Evolutionary conservation across 108 stramenopile genomes (phyloP).

Genomic region (Nitzschia palea): DNA sequence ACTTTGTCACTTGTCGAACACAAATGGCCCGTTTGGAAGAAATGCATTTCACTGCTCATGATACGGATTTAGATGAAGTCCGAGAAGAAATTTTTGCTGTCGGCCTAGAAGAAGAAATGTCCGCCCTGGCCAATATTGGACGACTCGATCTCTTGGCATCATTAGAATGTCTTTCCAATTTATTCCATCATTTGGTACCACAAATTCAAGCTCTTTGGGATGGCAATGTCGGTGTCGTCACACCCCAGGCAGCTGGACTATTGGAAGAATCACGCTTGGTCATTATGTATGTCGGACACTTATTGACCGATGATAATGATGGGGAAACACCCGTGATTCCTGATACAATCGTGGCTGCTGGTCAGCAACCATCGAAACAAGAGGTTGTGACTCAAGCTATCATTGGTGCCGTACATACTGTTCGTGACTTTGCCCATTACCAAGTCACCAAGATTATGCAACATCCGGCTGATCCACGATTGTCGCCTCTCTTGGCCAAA

Average conservation of each 20-base stretch:
- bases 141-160: conserved; percentile 60
- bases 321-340: conserved; percentile 82
- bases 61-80: conserved; percentile 76
- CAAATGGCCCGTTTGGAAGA: conserved; percentile 79
- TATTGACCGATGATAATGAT: conserved; percentile 79
- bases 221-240: conserved; percentile 31
- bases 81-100: conserved; percentile 75
- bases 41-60: conserved; percentile 57
- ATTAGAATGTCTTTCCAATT: conserved; percentile 50
- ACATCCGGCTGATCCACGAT: conserved; percentile 50
- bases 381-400: conserved; percentile 40
- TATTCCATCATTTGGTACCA: conserved; percentile 57
- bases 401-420: conserved; percentile 44
- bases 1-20: conserved; percentile 60
- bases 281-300: conserved; percentile 63
- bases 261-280: conserved; percentile 83
- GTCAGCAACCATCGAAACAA: conserved; percentile 28
- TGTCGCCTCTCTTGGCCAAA: conserved; percentile 79
- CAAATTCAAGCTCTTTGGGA: conserved; percentile 61
- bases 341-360: conserved; percentile 52
- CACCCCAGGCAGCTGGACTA: conserved; percentile 70
- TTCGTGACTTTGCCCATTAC: conserved; percentile 63
- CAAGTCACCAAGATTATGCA: conserved; percentile 65
- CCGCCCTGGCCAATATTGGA: conserved; percentile 60
- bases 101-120: conserved; percentile 79